phyloP scores from a whole-genome alignment of 306 rosid species.

The Lathyrus aphaca region DNA sequence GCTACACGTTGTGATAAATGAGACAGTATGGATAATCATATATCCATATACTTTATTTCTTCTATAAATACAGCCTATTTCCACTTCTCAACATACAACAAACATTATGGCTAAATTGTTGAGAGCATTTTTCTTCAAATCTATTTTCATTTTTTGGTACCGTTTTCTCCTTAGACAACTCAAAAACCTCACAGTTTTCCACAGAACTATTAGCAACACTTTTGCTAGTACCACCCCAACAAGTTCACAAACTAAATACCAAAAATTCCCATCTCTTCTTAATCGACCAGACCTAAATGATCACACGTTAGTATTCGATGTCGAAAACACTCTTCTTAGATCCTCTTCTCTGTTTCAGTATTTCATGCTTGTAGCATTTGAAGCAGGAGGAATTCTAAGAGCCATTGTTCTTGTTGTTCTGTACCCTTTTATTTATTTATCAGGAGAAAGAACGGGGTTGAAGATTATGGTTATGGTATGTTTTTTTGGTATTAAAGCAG shows the following conservation, averaged over 20 bases:
- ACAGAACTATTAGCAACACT: slow-evolving; percentile 42
- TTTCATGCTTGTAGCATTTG: slow-evolving; percentile 94
- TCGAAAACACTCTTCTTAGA: slow-evolving; percentile 66
- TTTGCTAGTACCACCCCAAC: slow-evolving; percentile 30
- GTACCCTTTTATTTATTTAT: slow-evolving; percentile 63
- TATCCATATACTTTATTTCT: not conserved
- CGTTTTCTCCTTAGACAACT: slow-evolving; percentile 55
- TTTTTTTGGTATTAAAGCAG: slow-evolving; percentile 76
- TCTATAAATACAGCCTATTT: slow-evolving; percentile 41
- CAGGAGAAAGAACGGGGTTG: slow-evolving; percentile 57
- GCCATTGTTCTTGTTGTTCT: slow-evolving; percentile 51
- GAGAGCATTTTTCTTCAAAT: slow-evolving; percentile 49
- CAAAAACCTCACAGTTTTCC: slow-evolving; percentile 40
- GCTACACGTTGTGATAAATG: slow-evolving; percentile 46
- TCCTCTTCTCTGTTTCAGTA: slow-evolving; percentile 65
- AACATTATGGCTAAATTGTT: slow-evolving; percentile 47
- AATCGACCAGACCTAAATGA: slow-evolving; percentile 47
- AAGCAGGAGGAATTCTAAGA: slow-evolving; percentile 67
- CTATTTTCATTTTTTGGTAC: slow-evolving; percentile 58
- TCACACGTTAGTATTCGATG: slow-evolving; percentile 61
- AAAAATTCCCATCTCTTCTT: slow-evolving; percentile 49
- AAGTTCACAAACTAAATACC: slow-evolving; percentile 33
- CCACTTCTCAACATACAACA: not conserved
- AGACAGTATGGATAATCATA: slow-evolving; percentile 28
- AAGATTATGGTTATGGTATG: slow-evolving; percentile 75